A percentile compares a stretch with the other conserved stretches of the same genome.
Conservation (phyloP, 2,329 filamentous ascomycete species). For the Torrubiella hemipterigena region DNA sequence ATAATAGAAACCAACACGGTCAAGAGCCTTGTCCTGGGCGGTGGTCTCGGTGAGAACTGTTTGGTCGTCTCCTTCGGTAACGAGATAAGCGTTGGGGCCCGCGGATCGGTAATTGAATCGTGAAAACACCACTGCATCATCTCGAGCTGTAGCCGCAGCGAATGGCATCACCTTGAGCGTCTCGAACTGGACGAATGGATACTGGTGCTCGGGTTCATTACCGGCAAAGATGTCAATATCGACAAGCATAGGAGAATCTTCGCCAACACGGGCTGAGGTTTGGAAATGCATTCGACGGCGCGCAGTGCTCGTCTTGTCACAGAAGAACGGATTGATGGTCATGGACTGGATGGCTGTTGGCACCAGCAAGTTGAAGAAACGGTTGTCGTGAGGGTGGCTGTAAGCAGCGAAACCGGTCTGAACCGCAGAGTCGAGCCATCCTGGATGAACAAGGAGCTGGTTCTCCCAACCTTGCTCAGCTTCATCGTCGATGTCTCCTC, state of each 20-base stretch:
- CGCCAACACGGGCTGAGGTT: not conserved
- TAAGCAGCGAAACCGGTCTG: slow-evolving; percentile 3
- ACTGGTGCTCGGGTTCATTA: not conserved
- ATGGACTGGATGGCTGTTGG: slow-evolving; percentile 1
- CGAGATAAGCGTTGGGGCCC: not conserved
- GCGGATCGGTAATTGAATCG: not conserved
- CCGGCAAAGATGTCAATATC: not conserved
- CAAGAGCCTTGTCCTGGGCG: not conserved
- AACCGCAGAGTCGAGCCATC: slow-evolving; percentile 1
- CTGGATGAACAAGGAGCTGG: slow-evolving; percentile 4
- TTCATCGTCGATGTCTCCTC: not conserved
- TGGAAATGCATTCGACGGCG: not conserved
- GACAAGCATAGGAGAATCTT: not conserved
- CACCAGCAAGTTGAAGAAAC: slow-evolving; percentile 1
- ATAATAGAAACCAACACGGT: not conserved
- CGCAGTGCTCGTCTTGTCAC: no score
- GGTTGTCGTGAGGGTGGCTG: slow-evolving; percentile 1
- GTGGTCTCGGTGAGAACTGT: not conserved
- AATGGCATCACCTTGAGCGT: not conserved
- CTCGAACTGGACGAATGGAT: not conserved
- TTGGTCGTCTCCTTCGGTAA: not conserved
- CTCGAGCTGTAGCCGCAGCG: not conserved
- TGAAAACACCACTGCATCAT: slow-evolving; percentile 1
- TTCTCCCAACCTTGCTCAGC: slow-evolving; percentile 1
- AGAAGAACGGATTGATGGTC: slow-evolving; percentile 1